Conservation (phyloP, 495 filamentous ascomycete genomes). For the Penicillium canescens region DNA sequence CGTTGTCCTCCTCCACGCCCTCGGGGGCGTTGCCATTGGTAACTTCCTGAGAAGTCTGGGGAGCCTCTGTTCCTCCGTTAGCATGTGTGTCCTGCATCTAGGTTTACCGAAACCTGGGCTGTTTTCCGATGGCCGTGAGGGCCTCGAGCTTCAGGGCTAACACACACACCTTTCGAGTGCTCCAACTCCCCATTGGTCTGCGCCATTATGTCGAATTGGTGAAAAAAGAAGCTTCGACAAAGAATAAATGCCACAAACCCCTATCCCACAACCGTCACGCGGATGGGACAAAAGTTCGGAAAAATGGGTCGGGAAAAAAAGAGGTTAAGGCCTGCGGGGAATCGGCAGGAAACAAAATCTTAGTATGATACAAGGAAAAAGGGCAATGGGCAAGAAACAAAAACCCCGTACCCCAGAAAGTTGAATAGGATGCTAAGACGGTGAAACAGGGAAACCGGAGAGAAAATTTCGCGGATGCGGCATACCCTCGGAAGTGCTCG, state of each 20-base stretch:
- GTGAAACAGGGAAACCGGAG: conserved; percentile 31
- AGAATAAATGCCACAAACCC: conserved; percentile 13
- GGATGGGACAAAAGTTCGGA: conserved; percentile 17
- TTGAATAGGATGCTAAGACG: conserved; percentile 24
- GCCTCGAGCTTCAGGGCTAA: conserved; percentile 8
- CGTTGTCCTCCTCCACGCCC: conserved; percentile 39
- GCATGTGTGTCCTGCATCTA: conserved; percentile 9
- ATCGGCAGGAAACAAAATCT: conserved; percentile 21
- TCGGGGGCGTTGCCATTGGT: conserved; percentile 36
- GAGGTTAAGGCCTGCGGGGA: conserved; percentile 18
- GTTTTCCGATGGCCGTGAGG: conserved; percentile 12
- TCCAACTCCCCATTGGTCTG: conserved; percentile 45
- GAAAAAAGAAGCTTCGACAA: conserved; percentile 20
- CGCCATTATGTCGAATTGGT: conserved; percentile 35
- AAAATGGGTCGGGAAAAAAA: conserved; percentile 14
- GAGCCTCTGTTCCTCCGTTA: conserved; percentile 34
- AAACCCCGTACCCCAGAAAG: conserved; percentile 39
- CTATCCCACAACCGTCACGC: conserved; percentile 19
- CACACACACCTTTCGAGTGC: conserved; percentile 44
- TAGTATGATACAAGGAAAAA: conserved; percentile 40
- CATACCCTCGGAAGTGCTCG: conserved; percentile 49
- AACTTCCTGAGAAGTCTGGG: conserved; percentile 36
- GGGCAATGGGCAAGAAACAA: conserved; percentile 41
- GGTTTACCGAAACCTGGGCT: conserved; percentile 2
- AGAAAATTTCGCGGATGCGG: conserved; percentile 50